A percentile compares a stretch with the other conserved stretches of the same genome.
Conservation (phyloP, 73 alveolate species). For the Paramecium pentaurelia region DNA sequence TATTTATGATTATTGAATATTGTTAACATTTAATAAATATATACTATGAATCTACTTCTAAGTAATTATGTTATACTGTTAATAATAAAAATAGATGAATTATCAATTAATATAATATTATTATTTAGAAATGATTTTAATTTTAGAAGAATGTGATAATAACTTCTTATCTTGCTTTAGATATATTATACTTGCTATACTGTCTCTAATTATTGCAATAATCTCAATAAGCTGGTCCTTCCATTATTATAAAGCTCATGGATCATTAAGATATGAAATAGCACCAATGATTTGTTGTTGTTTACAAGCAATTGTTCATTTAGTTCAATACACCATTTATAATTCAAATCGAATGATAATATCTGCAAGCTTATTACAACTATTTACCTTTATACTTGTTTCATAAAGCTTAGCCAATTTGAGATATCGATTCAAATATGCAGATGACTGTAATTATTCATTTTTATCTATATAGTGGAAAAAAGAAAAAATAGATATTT, state of each 20-base stretch:
- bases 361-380: background rate
- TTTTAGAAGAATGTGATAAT: background rate
- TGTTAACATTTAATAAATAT: too few species aligned
- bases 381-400: background rate
- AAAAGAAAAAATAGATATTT: background rate
- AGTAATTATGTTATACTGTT: background rate
- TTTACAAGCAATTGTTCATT: background rate
- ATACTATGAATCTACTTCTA: background rate
- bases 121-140: background rate
- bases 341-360: conserved; percentile 1
- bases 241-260: background rate
- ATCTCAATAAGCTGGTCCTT: background rate
- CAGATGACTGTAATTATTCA: background rate
- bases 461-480: background rate
- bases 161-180: background rate
- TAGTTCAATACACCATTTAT: background rate
- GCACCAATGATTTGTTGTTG: conserved; percentile 27
- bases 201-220: background rate
- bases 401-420: background rate
- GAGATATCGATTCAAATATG: conserved; percentile 12
- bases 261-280: background rate
- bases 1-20: too few species aligned
- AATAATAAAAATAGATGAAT: background rate
- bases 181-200: background rate
- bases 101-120: background rate